These are phyloP conservation scores for Musa itinerans DNA, from an alignment of 176 grass and related monocot genomes.

Conservation along the genomic window DNA sequence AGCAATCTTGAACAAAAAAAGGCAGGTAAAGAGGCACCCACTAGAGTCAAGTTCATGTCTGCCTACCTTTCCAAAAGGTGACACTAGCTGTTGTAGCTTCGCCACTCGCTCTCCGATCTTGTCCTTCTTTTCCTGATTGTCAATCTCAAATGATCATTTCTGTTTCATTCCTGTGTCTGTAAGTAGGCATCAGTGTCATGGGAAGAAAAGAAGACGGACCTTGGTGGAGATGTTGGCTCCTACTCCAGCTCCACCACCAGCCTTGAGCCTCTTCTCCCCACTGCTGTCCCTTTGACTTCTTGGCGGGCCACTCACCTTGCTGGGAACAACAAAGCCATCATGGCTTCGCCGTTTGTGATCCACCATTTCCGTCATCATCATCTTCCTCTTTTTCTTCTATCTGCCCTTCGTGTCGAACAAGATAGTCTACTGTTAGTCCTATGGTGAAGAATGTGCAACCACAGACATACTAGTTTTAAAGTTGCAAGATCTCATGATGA, in stretches of 20 bases:
- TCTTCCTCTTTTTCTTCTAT: constrained; percentile 48
- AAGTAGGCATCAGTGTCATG: background rate
- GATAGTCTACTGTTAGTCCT: constrained; percentile 14
- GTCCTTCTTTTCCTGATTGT: constrained; percentile 89
- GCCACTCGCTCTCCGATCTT: constrained; percentile 72
- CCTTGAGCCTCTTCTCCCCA: constrained; percentile 55
- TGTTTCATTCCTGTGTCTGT: background rate
- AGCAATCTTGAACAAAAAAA: background rate
- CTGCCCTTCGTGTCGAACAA: background rate
- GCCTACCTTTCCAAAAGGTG: constrained; percentile 78
- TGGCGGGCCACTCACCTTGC: background rate
- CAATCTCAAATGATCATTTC: constrained; percentile 3
- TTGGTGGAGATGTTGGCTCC: constrained; percentile 32
- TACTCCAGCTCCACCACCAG: constrained; percentile 26
- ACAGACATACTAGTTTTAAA: no score
- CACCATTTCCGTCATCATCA: constrained; percentile 71
- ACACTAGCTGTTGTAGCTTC: constrained; percentile 83
- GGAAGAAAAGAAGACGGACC: constrained; percentile 7
- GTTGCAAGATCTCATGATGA: no score
- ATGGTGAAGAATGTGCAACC: constrained; percentile 23
- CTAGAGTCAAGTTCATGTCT: background rate
- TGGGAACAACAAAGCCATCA: constrained; percentile 43
- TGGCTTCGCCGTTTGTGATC: constrained; percentile 56
- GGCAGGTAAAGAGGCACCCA: background rate
- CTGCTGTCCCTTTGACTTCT: constrained; percentile 6